Base-by-base conservation (phyloP, 225 moss, liverwort and hornwort species). In the Bryoerythrophyllum caledonicum region DNA sequence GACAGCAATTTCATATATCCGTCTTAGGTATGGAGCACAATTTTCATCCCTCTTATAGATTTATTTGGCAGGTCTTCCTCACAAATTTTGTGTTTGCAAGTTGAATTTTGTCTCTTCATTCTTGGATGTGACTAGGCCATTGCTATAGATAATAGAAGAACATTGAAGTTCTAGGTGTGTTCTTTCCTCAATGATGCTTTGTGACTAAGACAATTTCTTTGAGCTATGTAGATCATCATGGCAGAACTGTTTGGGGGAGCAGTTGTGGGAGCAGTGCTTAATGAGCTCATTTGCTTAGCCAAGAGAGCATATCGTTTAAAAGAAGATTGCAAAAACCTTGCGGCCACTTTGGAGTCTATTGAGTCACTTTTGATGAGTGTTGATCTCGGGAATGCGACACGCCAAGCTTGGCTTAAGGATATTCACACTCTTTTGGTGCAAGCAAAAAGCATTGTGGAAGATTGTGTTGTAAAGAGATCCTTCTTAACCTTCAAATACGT, bases 351-450 rank as follows among this genome's bases (percentile, higher is more conserved):
- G 15, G 46, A 46, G 15, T 46, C 46, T 4, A 1, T 4, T 0
- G 2, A 27, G 2, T 40, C 26, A 8, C 26, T 65, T 9, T 1
- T 3, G 4, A 5, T 9, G 0, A 16, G 0, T 0, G 8, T 46
- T 2, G 10, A 3, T 0, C 13, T 0, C 55, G 2, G 0, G 13
- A 41, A 28, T 55, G 14, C 2, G 9, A 20, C 2, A 0, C 19
- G 5, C 9, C 8, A 74, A 54, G n/a, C 3, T 14, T 74, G 74
- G 65, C 55, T 74, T 0, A 0, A 8, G 8, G 48, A 27, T 19
- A 0, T 11, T 0, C 0, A 41, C 0, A 0, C 4, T 21, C 55
- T 74, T 26, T 2, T 74, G 0, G 2, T 0, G 4, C 0, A 55
- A 20, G 38, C 65, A 6, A 27, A 28, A 27, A 2, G 0, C 1